Percentiles rank a stretch among this genome's conserved stretches.
Evolutionary conservation across 148 eudicot genomes (phyloP).

Genomic region (Simmondsia chinensis): DNA sequence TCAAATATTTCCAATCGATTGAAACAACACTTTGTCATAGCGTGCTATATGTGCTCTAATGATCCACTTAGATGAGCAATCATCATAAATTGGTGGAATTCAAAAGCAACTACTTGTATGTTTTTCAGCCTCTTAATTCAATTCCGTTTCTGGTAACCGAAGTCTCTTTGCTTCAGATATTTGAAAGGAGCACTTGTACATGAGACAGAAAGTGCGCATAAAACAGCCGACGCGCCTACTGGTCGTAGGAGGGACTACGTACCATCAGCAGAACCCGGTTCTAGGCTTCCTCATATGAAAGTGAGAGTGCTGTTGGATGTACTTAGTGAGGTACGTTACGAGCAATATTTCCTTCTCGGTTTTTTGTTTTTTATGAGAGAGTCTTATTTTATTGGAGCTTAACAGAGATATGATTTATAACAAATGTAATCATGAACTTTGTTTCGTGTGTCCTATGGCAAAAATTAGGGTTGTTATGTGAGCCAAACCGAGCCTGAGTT

Average conservation of each 20-base stretch:
- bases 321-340: constrained; percentile 38
- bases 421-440: too few species aligned
- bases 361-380: not conserved
- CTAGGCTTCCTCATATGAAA: constrained; percentile 86
- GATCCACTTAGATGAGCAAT: too few species aligned
- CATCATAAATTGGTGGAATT: too few species aligned
- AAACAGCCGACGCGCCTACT: constrained; percentile 38
- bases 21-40: too few species aligned
- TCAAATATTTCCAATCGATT: too few species aligned
- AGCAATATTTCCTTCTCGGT: not conserved
- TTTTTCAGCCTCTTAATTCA: too few species aligned
- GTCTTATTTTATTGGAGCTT: not conserved
- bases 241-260: constrained; percentile 80
- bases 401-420: too few species aligned
- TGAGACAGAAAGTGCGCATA: constrained; percentile 17
- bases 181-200: constrained; percentile 58
- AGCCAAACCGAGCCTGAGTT: too few species aligned
- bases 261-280: constrained; percentile 79
- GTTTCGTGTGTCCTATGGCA: too few species aligned
- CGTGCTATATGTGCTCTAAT: too few species aligned
- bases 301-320: constrained; percentile 28
- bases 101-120: too few species aligned
- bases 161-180: constrained; percentile 36
- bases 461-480: too few species aligned
- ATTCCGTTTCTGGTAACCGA: not conserved